phyloP scores from a whole-genome alignment of 345 rosid genomes.

The Ricinus communis region DNA sequence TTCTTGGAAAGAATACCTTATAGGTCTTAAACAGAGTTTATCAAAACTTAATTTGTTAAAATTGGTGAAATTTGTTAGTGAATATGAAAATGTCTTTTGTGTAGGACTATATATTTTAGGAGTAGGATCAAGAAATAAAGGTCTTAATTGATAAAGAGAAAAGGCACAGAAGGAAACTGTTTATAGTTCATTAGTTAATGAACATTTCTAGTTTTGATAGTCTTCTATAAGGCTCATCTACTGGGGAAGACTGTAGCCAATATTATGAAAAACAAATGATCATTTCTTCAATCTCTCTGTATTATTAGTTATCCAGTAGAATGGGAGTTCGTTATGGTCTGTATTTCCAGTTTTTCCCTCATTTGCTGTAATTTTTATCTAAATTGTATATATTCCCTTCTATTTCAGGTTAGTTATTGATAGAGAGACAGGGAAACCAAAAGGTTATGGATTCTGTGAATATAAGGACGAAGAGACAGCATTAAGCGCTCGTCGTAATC shows the following conservation, averaged over 20 bases:
- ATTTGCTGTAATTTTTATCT: neutral
- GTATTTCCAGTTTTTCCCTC: neutral
- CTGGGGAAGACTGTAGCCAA: neutral
- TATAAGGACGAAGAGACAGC: slow-evolving; percentile 99
- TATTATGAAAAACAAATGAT: neutral
- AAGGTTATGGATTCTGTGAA: slow-evolving; percentile 98
- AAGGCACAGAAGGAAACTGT: neutral
- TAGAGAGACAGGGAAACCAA: slow-evolving; percentile 97
- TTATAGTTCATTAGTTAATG: neutral
- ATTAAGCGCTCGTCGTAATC: slow-evolving; percentile 97
- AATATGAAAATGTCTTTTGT: neutral
- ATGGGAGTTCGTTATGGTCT: neutral
- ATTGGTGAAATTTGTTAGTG: too few relatives aligned
- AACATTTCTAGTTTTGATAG: neutral
- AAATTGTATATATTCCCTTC: slow-evolving; percentile 13
- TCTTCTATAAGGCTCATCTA: neutral
- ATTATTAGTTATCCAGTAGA: neutral
- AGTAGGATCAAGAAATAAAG: neutral
- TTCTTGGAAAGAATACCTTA: too few relatives aligned
- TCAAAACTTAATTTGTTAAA: neutral
- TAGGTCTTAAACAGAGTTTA: too few relatives aligned
- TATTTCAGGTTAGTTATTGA: slow-evolving; percentile 81
- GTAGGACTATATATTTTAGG: neutral
- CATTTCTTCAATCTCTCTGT: neutral
- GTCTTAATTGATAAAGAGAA: neutral